Evolutionary conservation across 352 stramenopile genomes (phyloP).

Genomic region (Phytophthora agathidicida): DNA sequence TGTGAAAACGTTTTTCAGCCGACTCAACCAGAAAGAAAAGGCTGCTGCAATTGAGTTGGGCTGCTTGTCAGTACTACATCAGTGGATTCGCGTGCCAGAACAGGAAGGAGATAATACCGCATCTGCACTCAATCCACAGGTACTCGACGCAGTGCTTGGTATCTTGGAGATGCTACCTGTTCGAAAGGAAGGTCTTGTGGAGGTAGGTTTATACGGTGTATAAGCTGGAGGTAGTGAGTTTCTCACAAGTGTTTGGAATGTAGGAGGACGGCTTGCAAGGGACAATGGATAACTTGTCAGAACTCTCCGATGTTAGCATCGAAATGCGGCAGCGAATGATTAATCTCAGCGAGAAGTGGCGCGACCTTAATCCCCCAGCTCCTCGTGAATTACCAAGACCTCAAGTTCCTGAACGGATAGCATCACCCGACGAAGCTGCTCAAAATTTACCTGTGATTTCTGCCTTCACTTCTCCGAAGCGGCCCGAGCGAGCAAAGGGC

Average conservation of each 20-base stretch:
- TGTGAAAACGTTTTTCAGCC: conserved; percentile 76
- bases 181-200: conserved; percentile 61
- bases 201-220: conserved; percentile 41
- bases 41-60: conserved; percentile 61
- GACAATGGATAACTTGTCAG: conserved; percentile 40
- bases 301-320: conserved; percentile 33
- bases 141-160: conserved; percentile 64
- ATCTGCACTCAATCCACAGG: conserved; percentile 56
- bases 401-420: conserved; percentile 17
- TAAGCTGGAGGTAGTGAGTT: neutral
- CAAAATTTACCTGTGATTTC: conserved; percentile 48
- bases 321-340: conserved; percentile 49
- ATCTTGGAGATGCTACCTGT: conserved; percentile 66
- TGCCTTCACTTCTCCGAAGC: conserved; percentile 48
- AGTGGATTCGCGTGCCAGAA: conserved; percentile 55
- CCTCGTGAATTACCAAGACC: conserved; percentile 8
- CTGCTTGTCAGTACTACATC: conserved; percentile 57
- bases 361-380: conserved; percentile 46
- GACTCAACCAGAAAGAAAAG: conserved; percentile 62
- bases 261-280: conserved; percentile 46
- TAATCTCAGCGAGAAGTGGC: conserved; percentile 46
- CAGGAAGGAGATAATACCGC: conserved; percentile 6
- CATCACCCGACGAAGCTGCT: conserved; percentile 13
- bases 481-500: conserved; percentile 26
- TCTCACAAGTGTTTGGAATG: neutral